Conservation (phyloP, 1,284 basidiomycete species). For the Moniliella sp. region DNA sequence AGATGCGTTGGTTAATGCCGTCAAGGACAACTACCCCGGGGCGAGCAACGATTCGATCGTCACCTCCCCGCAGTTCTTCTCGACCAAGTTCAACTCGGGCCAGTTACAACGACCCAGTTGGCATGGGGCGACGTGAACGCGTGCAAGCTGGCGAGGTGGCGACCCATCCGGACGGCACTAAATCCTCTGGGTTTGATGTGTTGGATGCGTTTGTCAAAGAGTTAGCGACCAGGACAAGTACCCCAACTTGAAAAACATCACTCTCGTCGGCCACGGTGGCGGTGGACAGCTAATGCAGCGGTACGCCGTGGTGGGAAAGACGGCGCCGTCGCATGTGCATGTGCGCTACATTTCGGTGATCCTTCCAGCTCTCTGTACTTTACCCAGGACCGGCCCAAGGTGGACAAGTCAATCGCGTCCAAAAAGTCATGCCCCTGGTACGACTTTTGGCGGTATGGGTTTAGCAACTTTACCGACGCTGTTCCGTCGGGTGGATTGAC, state of each 20-base stretch:
- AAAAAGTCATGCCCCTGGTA: slow-evolving; percentile 2
- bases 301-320: slow-evolving; percentile 7
- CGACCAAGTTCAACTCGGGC: background rate
- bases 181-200: background rate
- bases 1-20: slow-evolving; percentile 9
- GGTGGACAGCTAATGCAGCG: slow-evolving; percentile 9
- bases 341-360: slow-evolving; percentile 9
- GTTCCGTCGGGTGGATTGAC: too few species aligned
- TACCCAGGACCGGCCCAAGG: slow-evolving; percentile 7
- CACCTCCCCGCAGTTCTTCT: slow-evolving; percentile 7
- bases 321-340: slow-evolving; percentile 1
- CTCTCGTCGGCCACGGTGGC: slow-evolving; percentile 1
- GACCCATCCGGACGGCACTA: background rate
- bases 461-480: too few species aligned
- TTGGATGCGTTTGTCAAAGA: background rate
- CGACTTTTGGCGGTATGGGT: slow-evolving; percentile 10
- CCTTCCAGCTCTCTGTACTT: slow-evolving; percentile 13
- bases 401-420: slow-evolving; percentile 6
- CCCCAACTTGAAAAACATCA: background rate
- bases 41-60: slow-evolving; percentile 13
- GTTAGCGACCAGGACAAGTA: background rate
- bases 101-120: background rate
- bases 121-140: background rate
- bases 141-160: background rate
- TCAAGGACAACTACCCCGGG: slow-evolving; percentile 5